Base-by-base conservation (phyloP, 208 protist genomes). In the Crithidia acanthocephali region DNA sequence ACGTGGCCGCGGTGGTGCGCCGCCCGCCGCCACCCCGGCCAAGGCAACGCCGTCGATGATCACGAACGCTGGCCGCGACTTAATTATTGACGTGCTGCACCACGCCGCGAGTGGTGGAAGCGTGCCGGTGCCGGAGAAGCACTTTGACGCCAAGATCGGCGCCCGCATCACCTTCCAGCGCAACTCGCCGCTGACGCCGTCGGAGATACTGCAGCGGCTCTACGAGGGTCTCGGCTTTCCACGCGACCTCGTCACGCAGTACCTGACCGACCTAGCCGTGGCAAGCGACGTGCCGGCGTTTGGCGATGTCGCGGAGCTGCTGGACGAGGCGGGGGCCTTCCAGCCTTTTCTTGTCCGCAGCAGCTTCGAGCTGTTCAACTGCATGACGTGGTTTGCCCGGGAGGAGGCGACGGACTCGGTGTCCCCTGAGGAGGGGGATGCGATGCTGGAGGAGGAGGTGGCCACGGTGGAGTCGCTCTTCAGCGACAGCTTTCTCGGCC, bases 191-290 rank as follows among this genome's bases (percentile, higher is more conserved):
- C 74, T 94, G 50, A 92, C 86, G 27, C 84, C 89, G 27, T 72
- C 72, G 33, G 85, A 95, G 70, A 88, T 86, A 11, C 80, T 94
- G 28, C 89, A 92, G 55, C 83, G 83, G 18, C 63, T 93, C 9
- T 93, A 85, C 62, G 89, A 97, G 61, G 88, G 86, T n/a, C 79
- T 97, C 27, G 92, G 92, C 18, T 97, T 97, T 57, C 92, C 92
- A 22, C 83, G 84, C 11, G 89, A 93, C 65, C 78, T 97, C 16
- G 85, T 88, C 27, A 84, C 81, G 23, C 86, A 95, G 81, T 93
- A 92, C 63, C 15, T 97, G 53, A 83, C 84, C 16, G 89, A 96
- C 68, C 65, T 92, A n/a, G 61, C 77, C n/a, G 53, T 74, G 25
- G 75, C 69, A n/a, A 72, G 58, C 9, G 68, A 65, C 33, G 40